A percentile compares a stretch with the other conserved stretches of the same genome.
These are phyloP conservation scores for Speleostelium caveatum DNA, from an alignment of 78 protist species.

Conservation along the genomic window DNA sequence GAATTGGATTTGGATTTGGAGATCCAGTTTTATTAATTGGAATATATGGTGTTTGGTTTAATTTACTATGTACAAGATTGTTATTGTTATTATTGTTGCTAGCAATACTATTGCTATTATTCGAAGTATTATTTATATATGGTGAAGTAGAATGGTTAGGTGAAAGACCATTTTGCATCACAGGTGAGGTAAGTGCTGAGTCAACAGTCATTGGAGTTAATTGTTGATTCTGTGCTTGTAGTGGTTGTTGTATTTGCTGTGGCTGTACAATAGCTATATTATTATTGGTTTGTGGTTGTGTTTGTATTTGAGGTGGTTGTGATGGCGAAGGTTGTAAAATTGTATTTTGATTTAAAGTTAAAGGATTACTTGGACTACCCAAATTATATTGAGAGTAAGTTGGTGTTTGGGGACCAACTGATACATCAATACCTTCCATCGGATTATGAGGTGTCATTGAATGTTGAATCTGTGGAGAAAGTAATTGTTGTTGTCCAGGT, in stretches of 20 bases:
- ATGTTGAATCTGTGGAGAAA: too few species aligned
- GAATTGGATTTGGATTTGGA: too few species aligned
- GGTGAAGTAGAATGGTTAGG: too few species aligned
- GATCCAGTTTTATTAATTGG: too few species aligned
- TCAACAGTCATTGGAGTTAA: neutral
- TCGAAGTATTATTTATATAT: too few species aligned
- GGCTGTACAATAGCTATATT: neutral
- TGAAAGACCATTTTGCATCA: too few species aligned
- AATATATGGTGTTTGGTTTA: neutral
- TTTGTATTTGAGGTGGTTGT: neutral
- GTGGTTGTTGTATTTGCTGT: neutral
- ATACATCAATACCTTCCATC: neutral
- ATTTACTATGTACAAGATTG: neutral
- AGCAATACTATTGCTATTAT: too few species aligned
- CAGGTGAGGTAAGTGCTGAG: too few species aligned
- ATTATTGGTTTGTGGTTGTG: neutral
- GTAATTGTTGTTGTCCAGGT: too few species aligned
- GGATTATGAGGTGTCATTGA: too few species aligned
- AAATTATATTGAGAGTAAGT: too few species aligned
- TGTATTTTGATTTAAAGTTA: neutral
- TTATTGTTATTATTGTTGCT: too few species aligned
- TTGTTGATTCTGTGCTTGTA: neutral
- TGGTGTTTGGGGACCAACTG: neutral
- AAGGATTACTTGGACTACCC: conserved; percentile 8
- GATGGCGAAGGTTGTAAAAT: neutral